Evolutionary conservation across 495 filamentous ascomycete species (phyloP), one percentile per base, ranked within the genome.

Genomic region (Gamarada debralockiae): DNA sequence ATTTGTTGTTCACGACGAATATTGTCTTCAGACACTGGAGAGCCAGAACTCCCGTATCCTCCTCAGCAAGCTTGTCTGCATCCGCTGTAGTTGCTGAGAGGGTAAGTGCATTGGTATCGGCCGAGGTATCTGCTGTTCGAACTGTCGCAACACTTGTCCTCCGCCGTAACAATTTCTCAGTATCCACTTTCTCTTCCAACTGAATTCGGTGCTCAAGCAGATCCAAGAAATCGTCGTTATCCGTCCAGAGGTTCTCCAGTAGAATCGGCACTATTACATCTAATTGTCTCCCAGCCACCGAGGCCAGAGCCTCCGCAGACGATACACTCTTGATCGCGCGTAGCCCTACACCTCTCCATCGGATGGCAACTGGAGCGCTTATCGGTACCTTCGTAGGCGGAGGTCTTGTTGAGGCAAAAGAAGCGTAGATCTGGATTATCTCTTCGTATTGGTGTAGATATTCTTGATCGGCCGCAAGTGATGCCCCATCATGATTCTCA

Each of bases 41-140:
- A 6, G 92, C 92, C 52, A 90, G 67, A 5, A 93, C 71, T 25
- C 88, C 83, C n/a, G 89, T 88, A 59, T 90, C 83, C 71, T 95
- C 83, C 67, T 96, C 91, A 0, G 87, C 90, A 50, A 90, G 68
- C 62, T 83, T 85, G 69, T 97, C 92, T 31, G 86, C 87, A 65
- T 95, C 90, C 24, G 82, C 87, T 10, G 87, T 83, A 6, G 86
- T 85, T 40, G 81, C 86, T 8, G 84, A 81, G 18, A 91, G 82
- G 29, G 84, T 76, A 45, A 82, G 77, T 3, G 87, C 82, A 61
- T 90, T 87, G 13, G 74, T 67, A 15, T 86, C 84, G 27, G 80
- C 79, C 12, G 66, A 71, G 1, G 75, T 80, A 37, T 90, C 87
- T 23, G 76, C 74, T 2, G 87, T 92, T 49, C 79, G 76, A 10